Base-by-base conservation (phyloP, 805 yeast genomes). In the Maudiozyma barnettii region DNA sequence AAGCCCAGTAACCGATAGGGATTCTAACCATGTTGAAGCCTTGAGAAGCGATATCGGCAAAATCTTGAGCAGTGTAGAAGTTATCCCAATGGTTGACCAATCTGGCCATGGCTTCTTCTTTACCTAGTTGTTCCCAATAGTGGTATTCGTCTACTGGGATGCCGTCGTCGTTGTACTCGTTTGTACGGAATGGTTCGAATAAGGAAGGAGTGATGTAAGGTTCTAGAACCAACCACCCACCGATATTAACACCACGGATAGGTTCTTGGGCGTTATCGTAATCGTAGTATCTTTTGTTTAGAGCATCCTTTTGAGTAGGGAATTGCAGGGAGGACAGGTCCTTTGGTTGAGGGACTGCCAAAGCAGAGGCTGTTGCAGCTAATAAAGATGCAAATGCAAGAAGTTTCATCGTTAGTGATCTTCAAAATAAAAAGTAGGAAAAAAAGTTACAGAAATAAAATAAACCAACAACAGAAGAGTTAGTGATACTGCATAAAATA, bases 1-100 rank as follows among this genome's bases (percentile, higher is more conserved):
- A 87, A 9, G 96, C 96, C 98, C 98, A 91, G 69, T 90, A 90
- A 10, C 96, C 96, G 47, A 90, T 78, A 41, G 98, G 97, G 50
- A 90, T 82, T 59, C 97, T 79, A 19, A 88, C 96, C 54, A 82
- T 72, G 66, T 90, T 91, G 53, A 90, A 72, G 1, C 96, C 96
- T 47, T 71, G 71, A 12, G 56, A 58, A 5, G 73, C 72, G 45
- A 90, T 85, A 46, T 70, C 60, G 44, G 65, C 54, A 57, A 91
- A 81, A 64, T 90, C 96, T 20, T 64, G 58, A 64, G 84, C 95
- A 8, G 82, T 80, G 61, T 78, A 76, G 79, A 84, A 90, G 14
- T 84, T 69, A 42, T 70, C 62, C 96, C 96, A 90, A 68, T 90
- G 98, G 33, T 73, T 57, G 39, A 74, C 67, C 50, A 90, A 68